Percentiles rank a stretch among this genome's conserved stretches.
These are phyloP conservation scores for Penicillium sp. DNA, from an alignment of 2,329 filamentous ascomycete genomes.

Conservation along the genomic window DNA sequence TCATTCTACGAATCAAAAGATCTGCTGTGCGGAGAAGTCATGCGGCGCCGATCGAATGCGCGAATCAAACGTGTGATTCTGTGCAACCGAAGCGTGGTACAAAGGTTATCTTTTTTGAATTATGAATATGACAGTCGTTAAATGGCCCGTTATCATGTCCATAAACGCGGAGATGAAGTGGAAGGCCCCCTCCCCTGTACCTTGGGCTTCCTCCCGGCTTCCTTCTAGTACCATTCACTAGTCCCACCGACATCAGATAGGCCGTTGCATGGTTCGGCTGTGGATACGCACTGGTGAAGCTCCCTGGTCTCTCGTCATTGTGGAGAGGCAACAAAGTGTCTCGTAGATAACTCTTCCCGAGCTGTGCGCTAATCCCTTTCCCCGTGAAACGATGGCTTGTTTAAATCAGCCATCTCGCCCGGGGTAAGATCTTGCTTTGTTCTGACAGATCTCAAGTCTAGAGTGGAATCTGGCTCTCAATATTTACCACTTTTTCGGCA, in stretches of 20 bases:
- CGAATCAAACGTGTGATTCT: not conserved
- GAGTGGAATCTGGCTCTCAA: not conserved
- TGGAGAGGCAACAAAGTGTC: conserved; percentile 2
- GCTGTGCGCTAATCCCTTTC: not conserved
- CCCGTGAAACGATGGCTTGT: not conserved
- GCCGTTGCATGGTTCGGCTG: not conserved
- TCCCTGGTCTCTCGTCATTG: conserved; percentile 4
- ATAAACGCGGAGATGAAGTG: conserved; percentile 4
- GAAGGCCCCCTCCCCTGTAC: not conserved
- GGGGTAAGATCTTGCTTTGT: not conserved
- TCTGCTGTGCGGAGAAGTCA: conserved; percentile 11
- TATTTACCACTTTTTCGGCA: not conserved
- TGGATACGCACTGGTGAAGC: not conserved
- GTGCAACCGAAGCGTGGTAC: not conserved
- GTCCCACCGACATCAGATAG: conserved; percentile 1
- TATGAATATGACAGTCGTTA: not conserved
- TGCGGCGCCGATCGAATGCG: conserved; percentile 1
- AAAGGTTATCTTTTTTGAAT: not conserved
- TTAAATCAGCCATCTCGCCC: conserved; percentile 5
- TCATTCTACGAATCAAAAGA: conserved; percentile 18
- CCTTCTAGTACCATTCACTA: conserved; percentile 7
- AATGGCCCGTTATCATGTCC: not conserved
- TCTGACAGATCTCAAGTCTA: not conserved
- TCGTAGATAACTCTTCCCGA: conserved; percentile 14
- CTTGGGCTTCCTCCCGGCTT: not conserved